Evolutionary conservation across 2,329 filamentous ascomycete genomes (phyloP).

Genomic region (Cordyceps cicadae): DNA sequence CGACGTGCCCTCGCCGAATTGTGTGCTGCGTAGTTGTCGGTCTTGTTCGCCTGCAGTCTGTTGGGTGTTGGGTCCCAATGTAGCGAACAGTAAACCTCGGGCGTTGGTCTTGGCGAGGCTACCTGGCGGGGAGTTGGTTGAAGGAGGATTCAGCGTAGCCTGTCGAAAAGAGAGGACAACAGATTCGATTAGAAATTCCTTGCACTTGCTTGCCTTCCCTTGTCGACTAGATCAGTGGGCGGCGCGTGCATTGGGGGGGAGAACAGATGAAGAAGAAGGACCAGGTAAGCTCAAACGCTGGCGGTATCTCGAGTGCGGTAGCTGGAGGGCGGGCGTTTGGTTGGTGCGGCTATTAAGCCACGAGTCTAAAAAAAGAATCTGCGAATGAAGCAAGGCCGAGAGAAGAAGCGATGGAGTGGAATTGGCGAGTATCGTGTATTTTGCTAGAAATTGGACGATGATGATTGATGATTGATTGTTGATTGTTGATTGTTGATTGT

Average conservation of each 20-base stretch:
- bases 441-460: too few species aligned
- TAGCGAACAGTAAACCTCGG: too few species aligned
- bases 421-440: too few species aligned
- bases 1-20: background rate
- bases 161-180: background rate
- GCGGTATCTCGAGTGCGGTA: background rate
- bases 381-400: background rate
- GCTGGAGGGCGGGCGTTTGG: background rate
- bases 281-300: background rate
- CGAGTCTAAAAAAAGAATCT: background rate
- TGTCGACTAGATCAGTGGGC: background rate
- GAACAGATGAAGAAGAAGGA: background rate
- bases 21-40: too few species aligned
- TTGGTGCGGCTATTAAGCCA: background rate
- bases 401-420: background rate
- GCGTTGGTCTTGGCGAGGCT: too few species aligned
- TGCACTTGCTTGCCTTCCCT: background rate
- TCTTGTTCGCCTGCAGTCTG: too few species aligned
- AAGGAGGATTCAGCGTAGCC: too few species aligned
- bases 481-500: too few species aligned
- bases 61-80: too few species aligned
- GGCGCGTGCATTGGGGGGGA: background rate
- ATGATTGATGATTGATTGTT: too few species aligned
- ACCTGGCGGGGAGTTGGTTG: too few species aligned
- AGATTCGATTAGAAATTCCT: background rate